Evolutionary conservation across 805 yeast species (phyloP).

Genomic region (Suhomyces tanzawaensis): DNA sequence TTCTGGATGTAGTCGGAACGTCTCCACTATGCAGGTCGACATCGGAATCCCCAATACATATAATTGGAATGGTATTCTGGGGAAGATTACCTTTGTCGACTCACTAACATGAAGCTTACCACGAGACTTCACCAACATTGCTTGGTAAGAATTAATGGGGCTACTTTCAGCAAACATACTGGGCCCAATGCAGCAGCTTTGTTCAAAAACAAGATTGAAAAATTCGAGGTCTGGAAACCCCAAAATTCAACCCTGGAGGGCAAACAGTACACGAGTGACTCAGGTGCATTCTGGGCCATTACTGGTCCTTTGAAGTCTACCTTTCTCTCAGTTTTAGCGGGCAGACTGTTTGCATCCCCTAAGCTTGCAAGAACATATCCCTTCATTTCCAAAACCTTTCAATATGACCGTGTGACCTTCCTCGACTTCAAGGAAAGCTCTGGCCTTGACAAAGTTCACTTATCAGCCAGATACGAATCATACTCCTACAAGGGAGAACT

Average conservation of each 20-base stretch:
- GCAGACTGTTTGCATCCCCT: constrained; percentile 52
- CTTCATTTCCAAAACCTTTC: constrained; percentile 25
- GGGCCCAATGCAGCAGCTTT: constrained; percentile 9
- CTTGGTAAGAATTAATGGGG: constrained; percentile 22
- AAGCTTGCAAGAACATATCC: constrained; percentile 57
- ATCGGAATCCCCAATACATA: too few species aligned
- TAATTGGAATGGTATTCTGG: too few species aligned
- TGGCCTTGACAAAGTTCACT: constrained; percentile 54
- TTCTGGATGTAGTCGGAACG: too few species aligned
- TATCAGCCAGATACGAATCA: constrained; percentile 87
- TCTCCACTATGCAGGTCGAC: too few species aligned
- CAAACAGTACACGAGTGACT: not conserved
- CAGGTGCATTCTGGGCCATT: constrained; percentile 27
- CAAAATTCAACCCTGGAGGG: not conserved
- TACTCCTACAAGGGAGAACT: constrained; percentile 65
- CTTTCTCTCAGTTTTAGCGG: constrained; percentile 56
- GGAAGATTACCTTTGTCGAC: too few species aligned
- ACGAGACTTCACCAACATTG: constrained; percentile 8
- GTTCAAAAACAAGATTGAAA: constrained; percentile 25
- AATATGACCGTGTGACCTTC: constrained; percentile 31
- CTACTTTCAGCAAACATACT: constrained; percentile 17
- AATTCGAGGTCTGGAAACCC: constrained; percentile 23
- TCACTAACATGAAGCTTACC: constrained; percentile 4
- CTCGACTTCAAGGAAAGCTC: constrained; percentile 35
- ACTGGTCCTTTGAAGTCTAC: constrained; percentile 49